Evolutionary conservation across 768 basidiomycete species (phyloP).

Genomic region (Mycena metata): DNA sequence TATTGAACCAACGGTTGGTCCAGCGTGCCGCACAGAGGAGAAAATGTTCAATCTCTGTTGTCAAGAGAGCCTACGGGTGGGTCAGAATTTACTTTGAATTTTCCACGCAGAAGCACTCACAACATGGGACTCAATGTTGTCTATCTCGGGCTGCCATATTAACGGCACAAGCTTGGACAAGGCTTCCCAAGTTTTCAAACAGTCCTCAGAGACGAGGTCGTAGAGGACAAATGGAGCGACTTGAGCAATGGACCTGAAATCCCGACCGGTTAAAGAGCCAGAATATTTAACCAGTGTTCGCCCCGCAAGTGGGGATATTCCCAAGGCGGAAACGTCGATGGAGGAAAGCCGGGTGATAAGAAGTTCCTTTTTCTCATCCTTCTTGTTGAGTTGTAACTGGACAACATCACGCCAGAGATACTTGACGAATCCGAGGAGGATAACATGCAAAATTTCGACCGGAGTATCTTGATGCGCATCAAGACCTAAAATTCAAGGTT

Average conservation of each 20-base stretch:
- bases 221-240: constrained; percentile 54
- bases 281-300: constrained; percentile 53
- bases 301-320: constrained; percentile 46
- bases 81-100: too few species aligned
- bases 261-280: constrained; percentile 52
- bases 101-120: neutral
- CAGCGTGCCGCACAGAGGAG: constrained; percentile 47
- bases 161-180: constrained; percentile 51
- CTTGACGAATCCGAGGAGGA: constrained; percentile 61
- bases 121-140: constrained; percentile 48
- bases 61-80: constrained; percentile 41
- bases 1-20: constrained; percentile 54
- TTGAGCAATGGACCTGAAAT: constrained; percentile 52
- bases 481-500: too few species aligned
- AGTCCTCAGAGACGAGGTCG: constrained; percentile 48
- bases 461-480: constrained; percentile 60
- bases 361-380: constrained; percentile 42
- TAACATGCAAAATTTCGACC: constrained; percentile 59
- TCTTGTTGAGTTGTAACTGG: constrained; percentile 41
- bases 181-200: constrained; percentile 49
- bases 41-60: constrained; percentile 51
- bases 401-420: constrained; percentile 62
- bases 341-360: constrained; percentile 46
- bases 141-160: constrained; percentile 57
- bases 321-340: constrained; percentile 51